Conservation (phyloP, 164 flowering plant species). For the Platanus orientalis region DNA sequence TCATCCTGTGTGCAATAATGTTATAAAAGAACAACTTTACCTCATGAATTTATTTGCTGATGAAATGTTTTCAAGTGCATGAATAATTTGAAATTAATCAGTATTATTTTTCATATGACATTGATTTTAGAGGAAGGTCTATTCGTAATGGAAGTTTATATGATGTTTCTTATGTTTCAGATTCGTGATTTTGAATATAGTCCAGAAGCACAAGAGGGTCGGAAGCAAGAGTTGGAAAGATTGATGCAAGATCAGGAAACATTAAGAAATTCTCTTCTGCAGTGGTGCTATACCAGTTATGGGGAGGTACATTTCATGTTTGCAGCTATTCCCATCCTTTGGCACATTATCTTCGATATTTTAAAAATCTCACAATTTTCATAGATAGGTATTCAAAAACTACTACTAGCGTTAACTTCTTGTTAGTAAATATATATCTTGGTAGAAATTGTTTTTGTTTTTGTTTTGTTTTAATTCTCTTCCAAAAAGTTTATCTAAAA, state of each 20-base stretch:
- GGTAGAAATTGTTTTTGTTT: too few species aligned
- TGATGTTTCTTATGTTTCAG: constrained; percentile 39
- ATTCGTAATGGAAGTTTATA: constrained; percentile 4
- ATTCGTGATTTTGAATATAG: constrained; percentile 91
- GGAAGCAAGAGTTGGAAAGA: constrained; percentile 74
- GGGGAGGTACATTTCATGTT: constrained; percentile 65
- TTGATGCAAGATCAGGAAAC: constrained; percentile 78
- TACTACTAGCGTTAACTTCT: too few species aligned
- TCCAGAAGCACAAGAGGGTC: constrained; percentile 77
- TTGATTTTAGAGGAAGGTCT: too few species aligned
- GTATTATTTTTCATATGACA: too few species aligned
- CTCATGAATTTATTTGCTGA: background rate
- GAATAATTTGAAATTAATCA: background rate
- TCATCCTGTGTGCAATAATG: background rate
- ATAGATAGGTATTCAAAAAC: background rate
- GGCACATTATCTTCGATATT: background rate
- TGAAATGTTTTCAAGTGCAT: background rate
- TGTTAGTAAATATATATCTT: too few species aligned
- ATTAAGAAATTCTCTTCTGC: constrained; percentile 74
- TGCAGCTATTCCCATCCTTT: background rate
- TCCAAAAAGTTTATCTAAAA: too few species aligned
- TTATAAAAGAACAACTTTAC: background rate
- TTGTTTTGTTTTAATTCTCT: too few species aligned
- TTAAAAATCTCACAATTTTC: background rate
- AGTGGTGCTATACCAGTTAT: constrained; percentile 94